Evolutionary conservation across 129 eudicot species (phyloP).

Genomic region (Tagetes patula): DNA sequence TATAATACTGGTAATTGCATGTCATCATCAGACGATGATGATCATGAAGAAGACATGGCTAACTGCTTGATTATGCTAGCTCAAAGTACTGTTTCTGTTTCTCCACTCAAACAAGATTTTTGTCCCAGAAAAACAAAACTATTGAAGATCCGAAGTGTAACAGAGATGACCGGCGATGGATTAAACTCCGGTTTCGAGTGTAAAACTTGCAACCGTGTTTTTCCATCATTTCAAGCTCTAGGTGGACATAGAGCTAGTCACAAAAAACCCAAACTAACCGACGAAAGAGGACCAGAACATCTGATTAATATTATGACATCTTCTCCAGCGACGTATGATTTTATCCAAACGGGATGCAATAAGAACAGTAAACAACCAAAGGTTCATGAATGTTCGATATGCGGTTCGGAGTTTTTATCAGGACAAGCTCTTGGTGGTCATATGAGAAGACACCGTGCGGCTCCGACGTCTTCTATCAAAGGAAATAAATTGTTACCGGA

Average conservation of each 20-base stretch:
- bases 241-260: constrained; percentile 51
- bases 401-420: constrained; percentile 74
- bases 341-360: not conserved
- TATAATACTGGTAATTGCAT: not conserved
- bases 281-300: no score
- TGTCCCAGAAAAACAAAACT: constrained; percentile 18
- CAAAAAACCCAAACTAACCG: constrained; percentile 34
- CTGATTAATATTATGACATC: constrained; percentile 4
- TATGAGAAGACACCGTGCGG: constrained; percentile 75
- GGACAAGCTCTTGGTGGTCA: constrained; percentile 97
- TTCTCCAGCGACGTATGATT: constrained; percentile 14
- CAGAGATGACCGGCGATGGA: constrained; percentile 31
- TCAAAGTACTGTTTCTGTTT: constrained; percentile 21
- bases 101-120: constrained; percentile 11
- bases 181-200: constrained; percentile 28
- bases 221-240: constrained; percentile 44
- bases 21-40: constrained; percentile 44
- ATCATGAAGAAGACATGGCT: constrained; percentile 50
- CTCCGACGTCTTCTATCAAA: constrained; percentile 17
- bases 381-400: constrained; percentile 76
- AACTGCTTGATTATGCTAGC: constrained; percentile 45
- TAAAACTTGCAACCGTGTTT: constrained; percentile 38
- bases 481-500: constrained; percentile 21
- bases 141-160: constrained; percentile 27
- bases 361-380: constrained; percentile 14